phyloP scores from a whole-genome alignment of 2,329 filamentous ascomycete genomes.

The Fusarium chaquense region DNA sequence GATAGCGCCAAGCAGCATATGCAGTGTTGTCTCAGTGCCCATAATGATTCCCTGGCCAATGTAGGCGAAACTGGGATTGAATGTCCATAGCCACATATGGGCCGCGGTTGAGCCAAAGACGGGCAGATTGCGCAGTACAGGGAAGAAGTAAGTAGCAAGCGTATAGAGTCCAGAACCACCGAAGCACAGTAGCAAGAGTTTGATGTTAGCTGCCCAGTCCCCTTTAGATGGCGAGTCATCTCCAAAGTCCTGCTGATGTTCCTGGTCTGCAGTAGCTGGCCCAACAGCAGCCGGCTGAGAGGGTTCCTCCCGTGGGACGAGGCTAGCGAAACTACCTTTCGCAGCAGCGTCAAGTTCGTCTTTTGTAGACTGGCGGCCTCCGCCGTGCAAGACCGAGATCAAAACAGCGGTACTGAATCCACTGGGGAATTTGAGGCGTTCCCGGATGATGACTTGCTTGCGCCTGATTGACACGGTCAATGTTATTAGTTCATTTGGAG shows the following conservation, averaged over 20 bases:
- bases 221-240: slow-evolving; percentile 30
- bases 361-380: slow-evolving; percentile 52
- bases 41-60: slow-evolving; percentile 98
- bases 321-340: slow-evolving; percentile 58
- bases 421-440: slow-evolving; percentile 93
- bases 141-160: slow-evolving; percentile 89
- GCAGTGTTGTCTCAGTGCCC: slow-evolving; percentile 93
- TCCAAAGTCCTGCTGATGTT: slow-evolving; percentile 52
- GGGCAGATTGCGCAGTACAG: slow-evolving; percentile 85
- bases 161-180: slow-evolving; percentile 75
- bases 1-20: slow-evolving; percentile 92
- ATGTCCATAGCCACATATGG: slow-evolving; percentile 88
- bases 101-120: slow-evolving; percentile 83
- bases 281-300: slow-evolving; percentile 44
- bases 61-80: slow-evolving; percentile 97
- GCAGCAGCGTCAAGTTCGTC: slow-evolving; percentile 53
- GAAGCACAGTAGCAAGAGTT: slow-evolving; percentile 68
- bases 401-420: slow-evolving; percentile 95
- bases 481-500: slow-evolving; percentile 15
- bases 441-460: slow-evolving; percentile 90
- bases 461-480: slow-evolving; percentile 58
- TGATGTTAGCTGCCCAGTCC: slow-evolving; percentile 63
- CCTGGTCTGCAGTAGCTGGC: slow-evolving; percentile 42
- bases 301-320: slow-evolving; percentile 52
- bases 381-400: slow-evolving; percentile 88